Evolutionary conservation across 495 filamentous ascomycete genomes (phyloP).

Genomic region (Tuber umbilicatum): DNA sequence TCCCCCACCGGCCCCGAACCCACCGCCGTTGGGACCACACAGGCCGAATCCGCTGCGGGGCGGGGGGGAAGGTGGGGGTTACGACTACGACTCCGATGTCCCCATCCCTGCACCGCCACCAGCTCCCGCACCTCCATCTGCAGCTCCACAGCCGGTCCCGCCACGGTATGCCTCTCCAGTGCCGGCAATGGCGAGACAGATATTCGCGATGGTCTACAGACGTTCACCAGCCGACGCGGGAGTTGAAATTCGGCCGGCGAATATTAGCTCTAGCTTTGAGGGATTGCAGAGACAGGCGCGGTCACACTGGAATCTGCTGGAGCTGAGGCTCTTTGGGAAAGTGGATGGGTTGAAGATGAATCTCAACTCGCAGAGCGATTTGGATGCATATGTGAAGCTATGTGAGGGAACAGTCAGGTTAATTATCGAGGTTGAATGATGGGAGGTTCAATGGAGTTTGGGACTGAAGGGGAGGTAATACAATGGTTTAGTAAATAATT

Average conservation of each 20-base stretch:
- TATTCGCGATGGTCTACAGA: constrained; percentile 24
- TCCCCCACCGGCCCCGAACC: constrained; percentile 22
- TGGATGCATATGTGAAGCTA: constrained; percentile 25
- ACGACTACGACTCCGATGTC: not conserved
- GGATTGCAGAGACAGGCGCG: constrained; percentile 22
- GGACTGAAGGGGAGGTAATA: not conserved
- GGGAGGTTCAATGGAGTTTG: not conserved
- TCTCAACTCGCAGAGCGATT: constrained; percentile 19
- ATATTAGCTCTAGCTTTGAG: constrained; percentile 23
- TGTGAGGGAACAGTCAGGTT: constrained; percentile 21
- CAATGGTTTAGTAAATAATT: not conserved
- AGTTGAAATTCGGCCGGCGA: constrained; percentile 24
- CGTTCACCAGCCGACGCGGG: constrained; percentile 19
- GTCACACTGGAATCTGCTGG: constrained; percentile 16
- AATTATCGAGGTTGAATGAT: constrained; percentile 23
- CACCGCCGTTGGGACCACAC: constrained; percentile 8
- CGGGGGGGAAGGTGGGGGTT: not conserved
- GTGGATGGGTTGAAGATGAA: constrained; percentile 31
- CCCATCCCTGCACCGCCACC: not conserved
- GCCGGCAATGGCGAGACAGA: constrained; percentile 4
- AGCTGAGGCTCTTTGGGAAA: constrained; percentile 21
- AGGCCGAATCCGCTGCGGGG: constrained; percentile 5
- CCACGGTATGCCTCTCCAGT: not conserved
- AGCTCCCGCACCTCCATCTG: constrained; percentile 7
- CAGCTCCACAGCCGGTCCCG: constrained; percentile 4